Evolutionary conservation across 2,329 filamentous ascomycete species (phyloP).

Genomic region (Beauveria sp.): DNA sequence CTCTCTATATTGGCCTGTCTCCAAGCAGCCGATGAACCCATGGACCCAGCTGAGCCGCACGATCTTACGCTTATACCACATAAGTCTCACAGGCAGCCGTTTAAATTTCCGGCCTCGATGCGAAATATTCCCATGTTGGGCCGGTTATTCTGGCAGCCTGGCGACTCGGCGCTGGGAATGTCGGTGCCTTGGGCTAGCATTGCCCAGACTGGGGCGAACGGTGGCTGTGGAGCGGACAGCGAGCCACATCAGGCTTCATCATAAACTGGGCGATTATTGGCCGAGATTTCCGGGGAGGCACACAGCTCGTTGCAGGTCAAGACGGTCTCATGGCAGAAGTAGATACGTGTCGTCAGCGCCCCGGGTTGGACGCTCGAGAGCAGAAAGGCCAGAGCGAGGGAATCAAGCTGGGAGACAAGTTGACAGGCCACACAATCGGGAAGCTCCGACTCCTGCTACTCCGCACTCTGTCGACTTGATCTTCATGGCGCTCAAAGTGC

Average conservation of each 20-base stretch:
- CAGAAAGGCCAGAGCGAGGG: no score
- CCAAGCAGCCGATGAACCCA: no score
- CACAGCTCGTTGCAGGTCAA: background rate
- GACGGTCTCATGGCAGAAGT: background rate
- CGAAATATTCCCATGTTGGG: background rate
- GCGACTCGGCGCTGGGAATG: conserved; percentile 15
- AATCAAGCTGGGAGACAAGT: no score
- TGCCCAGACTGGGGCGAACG: background rate
- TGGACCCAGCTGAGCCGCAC: background rate
- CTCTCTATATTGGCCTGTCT: no score
- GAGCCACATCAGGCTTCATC: conserved; percentile 19
- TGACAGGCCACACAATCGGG: no score
- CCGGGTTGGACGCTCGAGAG: background rate
- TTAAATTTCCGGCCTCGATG: background rate
- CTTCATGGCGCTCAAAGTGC: background rate
- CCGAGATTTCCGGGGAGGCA: background rate
- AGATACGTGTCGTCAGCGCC: background rate
- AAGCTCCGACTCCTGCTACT: no score
- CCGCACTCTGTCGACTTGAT: background rate
- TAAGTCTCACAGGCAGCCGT: background rate
- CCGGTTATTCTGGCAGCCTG: conserved; percentile 2
- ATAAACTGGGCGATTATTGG: conserved; percentile 21
- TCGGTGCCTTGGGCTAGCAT: conserved; percentile 21
- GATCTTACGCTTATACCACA: background rate
- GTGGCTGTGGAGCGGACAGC: background rate